These are phyloP conservation scores for Emericellopsis cladophorae DNA, from an alignment of 2,329 filamentous ascomycete species.

Conservation along the genomic window DNA sequence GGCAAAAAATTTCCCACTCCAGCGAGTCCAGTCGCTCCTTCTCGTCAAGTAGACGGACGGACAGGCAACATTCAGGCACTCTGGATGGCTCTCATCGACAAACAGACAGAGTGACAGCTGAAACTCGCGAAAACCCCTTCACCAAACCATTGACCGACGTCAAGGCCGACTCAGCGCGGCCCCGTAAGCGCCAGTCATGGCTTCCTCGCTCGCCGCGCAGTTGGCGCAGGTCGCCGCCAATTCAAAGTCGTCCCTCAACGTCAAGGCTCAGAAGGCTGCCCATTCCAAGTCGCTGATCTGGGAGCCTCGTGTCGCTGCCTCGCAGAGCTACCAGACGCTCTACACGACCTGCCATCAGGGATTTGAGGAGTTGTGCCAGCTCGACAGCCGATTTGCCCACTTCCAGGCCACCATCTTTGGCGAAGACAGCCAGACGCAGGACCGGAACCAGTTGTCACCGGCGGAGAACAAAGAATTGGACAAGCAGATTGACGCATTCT, in stretches of 20 bases:
- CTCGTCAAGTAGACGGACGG: no score
- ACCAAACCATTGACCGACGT: background rate
- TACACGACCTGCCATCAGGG: conserved; percentile 80
- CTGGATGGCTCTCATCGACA: no score
- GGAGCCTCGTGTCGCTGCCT: conserved; percentile 70
- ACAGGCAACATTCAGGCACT: no score
- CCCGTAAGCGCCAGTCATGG: conserved; percentile 37
- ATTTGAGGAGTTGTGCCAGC: conserved; percentile 78
- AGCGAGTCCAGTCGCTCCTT: no score
- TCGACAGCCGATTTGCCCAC: conserved; percentile 66
- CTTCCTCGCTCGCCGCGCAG: conserved; percentile 82
- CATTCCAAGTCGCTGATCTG: conserved; percentile 95
- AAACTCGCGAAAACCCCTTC: no score
- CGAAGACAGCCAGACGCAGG: conserved; percentile 81
- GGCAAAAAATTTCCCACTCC: no score
- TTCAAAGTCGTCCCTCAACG: conserved; percentile 80
- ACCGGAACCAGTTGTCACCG: conserved; percentile 72
- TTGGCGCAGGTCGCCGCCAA: conserved; percentile 83
- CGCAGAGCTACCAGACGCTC: conserved; percentile 81
- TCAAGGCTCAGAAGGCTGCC: conserved; percentile 82
- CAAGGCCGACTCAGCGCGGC: no score
- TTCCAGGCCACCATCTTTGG: conserved; percentile 79
- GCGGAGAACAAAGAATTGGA: conserved; percentile 76
- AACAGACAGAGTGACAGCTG: no score
- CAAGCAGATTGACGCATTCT: conserved; percentile 64